A percentile compares a stretch with the other conserved stretches of the same genome.
phyloP scores from a whole-genome alignment of 139 green algal genomes.

The Chlamydomonas urium region DNA sequence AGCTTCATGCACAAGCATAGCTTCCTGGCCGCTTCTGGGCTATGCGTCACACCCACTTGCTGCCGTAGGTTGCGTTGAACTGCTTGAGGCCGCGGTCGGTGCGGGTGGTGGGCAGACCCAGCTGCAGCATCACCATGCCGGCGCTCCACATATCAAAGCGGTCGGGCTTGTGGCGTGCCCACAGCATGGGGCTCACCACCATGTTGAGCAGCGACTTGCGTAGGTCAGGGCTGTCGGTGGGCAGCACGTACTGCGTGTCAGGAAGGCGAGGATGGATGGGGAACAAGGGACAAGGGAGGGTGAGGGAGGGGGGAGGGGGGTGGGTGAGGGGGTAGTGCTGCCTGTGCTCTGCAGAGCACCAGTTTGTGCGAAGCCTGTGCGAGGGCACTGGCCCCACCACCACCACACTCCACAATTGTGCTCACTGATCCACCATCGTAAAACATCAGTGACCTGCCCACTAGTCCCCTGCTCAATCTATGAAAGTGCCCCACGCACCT shows the following conservation, averaged over 20 bases:
- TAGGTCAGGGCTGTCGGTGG: slow-evolving; percentile 71
- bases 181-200: slow-evolving; percentile 82
- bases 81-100: slow-evolving; percentile 46
- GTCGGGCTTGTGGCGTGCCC: slow-evolving; percentile 77
- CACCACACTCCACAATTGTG: background rate
- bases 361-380: too few species aligned
- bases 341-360: too few species aligned
- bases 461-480: background rate
- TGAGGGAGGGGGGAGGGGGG: background rate
- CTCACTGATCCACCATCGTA: background rate
- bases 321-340: too few species aligned
- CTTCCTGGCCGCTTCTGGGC: too few species aligned
- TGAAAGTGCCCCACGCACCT: slow-evolving; percentile 27
- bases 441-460: background rate
- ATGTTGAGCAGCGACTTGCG: slow-evolving; percentile 44
- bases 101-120: slow-evolving; percentile 67
- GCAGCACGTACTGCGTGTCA: slow-evolving; percentile 64
- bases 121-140: slow-evolving; percentile 52
- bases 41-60: too few species aligned
- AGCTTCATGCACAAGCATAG: too few species aligned
- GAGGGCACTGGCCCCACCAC: too few species aligned
- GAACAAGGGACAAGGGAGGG: too few species aligned
- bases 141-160: slow-evolving; percentile 82
- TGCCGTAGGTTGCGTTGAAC: slow-evolving; percentile 57
- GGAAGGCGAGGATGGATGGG: background rate